Evolutionary conservation across 768 basidiomycete species (phyloP).

Genomic region (Paxillus involutus): DNA sequence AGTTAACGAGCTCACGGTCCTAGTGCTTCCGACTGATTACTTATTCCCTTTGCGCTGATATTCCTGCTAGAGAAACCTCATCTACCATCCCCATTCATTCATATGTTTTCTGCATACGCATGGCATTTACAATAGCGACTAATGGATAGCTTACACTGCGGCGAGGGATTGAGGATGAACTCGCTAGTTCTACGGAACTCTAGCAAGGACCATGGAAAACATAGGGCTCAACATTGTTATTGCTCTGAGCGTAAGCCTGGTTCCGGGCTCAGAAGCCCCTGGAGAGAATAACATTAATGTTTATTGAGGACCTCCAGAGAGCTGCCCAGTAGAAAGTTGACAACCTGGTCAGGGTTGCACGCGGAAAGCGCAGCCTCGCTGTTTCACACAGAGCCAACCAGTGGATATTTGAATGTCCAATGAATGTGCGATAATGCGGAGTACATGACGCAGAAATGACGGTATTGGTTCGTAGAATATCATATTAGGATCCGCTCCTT

Average conservation of each 20-base stretch:
- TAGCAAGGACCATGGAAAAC: too few relatives aligned
- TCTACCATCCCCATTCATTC: constrained; percentile 28
- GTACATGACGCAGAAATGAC: constrained; percentile 18
- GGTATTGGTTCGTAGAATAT: constrained; percentile 30
- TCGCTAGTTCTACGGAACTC: too few relatives aligned
- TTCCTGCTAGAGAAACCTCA: constrained; percentile 19
- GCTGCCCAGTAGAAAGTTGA: constrained; percentile 54
- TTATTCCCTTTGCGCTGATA: constrained; percentile 13
- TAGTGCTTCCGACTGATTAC: constrained; percentile 1
- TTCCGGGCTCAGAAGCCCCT: neutral
- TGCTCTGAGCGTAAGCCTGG: too few relatives aligned
- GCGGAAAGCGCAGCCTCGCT: constrained; percentile 23
- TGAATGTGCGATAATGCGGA: constrained; percentile 24
- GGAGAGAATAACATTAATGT: constrained; percentile 19
- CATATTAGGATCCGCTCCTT: constrained; percentile 29
- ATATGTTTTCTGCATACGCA: constrained; percentile 12
- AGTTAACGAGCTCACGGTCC: constrained; percentile 16
- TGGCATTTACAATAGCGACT: constrained; percentile 11
- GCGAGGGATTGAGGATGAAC: constrained; percentile 7
- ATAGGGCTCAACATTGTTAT: too few relatives aligned
- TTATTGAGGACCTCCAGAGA: constrained; percentile 42
- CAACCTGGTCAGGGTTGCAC: too few relatives aligned
- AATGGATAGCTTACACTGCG: constrained; percentile 8
- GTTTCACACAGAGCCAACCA: too few relatives aligned
- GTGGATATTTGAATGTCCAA: constrained; percentile 6